Evolutionary conservation across 495 filamentous ascomycete genomes (phyloP), one percentile per base, ranked within the genome.

Genomic region (Pseudevernia furfuracea): DNA sequence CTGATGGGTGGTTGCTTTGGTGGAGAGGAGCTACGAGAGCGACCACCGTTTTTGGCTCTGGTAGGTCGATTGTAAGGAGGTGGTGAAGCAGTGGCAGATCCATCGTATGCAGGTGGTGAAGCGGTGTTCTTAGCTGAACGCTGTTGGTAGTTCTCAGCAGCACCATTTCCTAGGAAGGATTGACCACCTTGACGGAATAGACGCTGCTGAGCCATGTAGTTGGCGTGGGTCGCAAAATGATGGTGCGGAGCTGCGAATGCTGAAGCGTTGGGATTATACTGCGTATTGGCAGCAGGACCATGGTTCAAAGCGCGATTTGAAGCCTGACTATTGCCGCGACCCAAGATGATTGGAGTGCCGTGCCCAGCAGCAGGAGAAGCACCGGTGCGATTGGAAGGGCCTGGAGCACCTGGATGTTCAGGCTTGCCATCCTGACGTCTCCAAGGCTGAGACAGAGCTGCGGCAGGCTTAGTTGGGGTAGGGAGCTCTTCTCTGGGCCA

Each of bases 401-500:
- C 36, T 37, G 44, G n/a, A 36, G 28, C 15, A 32, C 32, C 58
- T n/a, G 57, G 62, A 28, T 25, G 15, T 28, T 32, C 58, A 37
- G 7, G 15, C 44, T 41, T 64, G 17, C 32, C 66, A 21, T 44
- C 32, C 21, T 41, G 48, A 52, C 62, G 62, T 58, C 62, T 60
- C 59, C 66, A 64, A 23, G 37, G 44, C 28, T 53, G 25, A 37
- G 62, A 44, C 38, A 48, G 43, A 12, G 48, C n/a, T 32, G 53
- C 17, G 19, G 25, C 38, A 4, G 34, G n/a, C 41, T 59, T 28
- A 39, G 64, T 10, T 5, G 14, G 41, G 23, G 32, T 34, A 12
- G 59, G 58, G 6, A 61, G 49, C 4, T 62, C 53, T 46, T 85
- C 82, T 57, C 76, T 74, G 64, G 78, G 85, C 85, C 85, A 88